Percentiles rank a stretch among this genome's conserved stretches.
phyloP scores from a whole-genome alignment of 139 green algal genomes.

The Dunaliella primolecta region DNA sequence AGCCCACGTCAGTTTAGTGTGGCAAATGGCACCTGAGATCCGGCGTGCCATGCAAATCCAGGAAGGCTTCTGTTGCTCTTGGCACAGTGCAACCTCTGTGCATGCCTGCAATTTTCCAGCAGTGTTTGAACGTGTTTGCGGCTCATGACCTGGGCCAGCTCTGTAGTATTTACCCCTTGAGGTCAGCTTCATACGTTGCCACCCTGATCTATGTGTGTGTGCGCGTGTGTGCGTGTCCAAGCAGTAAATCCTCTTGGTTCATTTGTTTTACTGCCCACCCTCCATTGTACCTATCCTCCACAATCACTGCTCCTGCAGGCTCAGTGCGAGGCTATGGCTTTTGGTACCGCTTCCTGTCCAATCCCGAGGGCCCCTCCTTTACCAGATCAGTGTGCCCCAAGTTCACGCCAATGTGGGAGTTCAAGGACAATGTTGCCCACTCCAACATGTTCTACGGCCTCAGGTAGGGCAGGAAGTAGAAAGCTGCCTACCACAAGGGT shows the following conservation, averaged over 20 bases:
- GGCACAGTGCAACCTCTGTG: no score
- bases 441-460: conserved; percentile 65
- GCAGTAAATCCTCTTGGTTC: background rate
- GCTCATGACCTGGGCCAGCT: no score
- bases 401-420: conserved; percentile 45
- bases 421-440: conserved; percentile 59
- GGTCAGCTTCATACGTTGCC: background rate
- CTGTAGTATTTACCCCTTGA: no score
- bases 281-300: no score
- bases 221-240: background rate
- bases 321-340: conserved; percentile 37
- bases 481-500: no score
- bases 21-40: no score
- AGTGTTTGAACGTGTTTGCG: no score
- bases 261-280: background rate
- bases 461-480: no score
- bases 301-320: no score
- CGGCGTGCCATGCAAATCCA: no score
- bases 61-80: no score
- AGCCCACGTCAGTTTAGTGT: background rate
- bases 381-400: conserved; percentile 48
- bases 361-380: conserved; percentile 37
- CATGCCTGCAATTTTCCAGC: no score
- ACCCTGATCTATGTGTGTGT: background rate
- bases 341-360: conserved; percentile 43